These are phyloP conservation scores for Priceomyces haplophilus DNA, from an alignment of 805 yeast species.

Conservation along the genomic window DNA sequence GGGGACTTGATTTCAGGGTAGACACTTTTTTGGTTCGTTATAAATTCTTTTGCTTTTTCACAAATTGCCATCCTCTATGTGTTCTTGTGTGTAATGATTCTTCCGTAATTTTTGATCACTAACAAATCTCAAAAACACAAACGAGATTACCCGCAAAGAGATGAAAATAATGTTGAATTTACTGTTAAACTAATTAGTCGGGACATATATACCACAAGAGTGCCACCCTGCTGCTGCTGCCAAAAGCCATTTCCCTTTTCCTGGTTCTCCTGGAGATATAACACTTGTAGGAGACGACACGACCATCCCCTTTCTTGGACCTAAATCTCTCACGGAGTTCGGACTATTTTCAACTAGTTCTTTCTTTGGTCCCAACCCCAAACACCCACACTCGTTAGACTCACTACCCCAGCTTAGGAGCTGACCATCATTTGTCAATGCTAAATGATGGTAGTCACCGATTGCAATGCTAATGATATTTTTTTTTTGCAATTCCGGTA, in stretches of 20 bases:
- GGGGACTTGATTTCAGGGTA: background rate
- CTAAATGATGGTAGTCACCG: conserved; percentile 72
- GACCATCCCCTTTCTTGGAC: conserved; percentile 29
- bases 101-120: conserved; percentile 2
- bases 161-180: background rate
- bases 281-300: conserved; percentile 21
- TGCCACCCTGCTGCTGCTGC: conserved; percentile 83
- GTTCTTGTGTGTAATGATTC: background rate
- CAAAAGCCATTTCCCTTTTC: conserved; percentile 46
- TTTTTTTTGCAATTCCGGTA: conserved; percentile 44
- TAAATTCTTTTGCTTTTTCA: background rate
- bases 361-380: conserved; percentile 52
- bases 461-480: conserved; percentile 55
- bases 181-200: conserved; percentile 1
- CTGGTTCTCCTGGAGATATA: conserved; percentile 13
- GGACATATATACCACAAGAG: conserved; percentile 53
- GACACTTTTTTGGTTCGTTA: background rate
- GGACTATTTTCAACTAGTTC: conserved; percentile 6
- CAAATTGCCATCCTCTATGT: conserved; percentile 2
- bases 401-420: conserved; percentile 69
- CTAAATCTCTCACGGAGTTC: conserved; percentile 19
- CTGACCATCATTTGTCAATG: conserved; percentile 56
- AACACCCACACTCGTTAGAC: conserved; percentile 58
- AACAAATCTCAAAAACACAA: conserved; percentile 1
- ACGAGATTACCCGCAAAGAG: conserved; percentile 2